Base-by-base conservation (phyloP, 306 rosid species). In the Cucumis cinereus region DNA sequence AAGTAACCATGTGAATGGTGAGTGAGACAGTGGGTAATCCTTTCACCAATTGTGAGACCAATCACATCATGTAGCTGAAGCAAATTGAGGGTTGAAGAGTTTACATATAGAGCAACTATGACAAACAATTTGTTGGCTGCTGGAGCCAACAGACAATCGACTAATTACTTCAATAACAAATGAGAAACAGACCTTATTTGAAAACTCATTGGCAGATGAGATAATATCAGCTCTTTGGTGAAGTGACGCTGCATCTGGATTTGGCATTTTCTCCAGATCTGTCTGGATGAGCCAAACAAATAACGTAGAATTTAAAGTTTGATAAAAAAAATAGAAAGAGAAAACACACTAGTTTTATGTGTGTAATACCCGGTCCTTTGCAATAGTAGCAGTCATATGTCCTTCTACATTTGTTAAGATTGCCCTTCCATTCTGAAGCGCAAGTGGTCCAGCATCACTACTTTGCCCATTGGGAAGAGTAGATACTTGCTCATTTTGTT, bases 361-460 rank as follows among this genome's bases (percentile, higher is more conserved):
- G 76, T 43, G 73, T 75, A 85, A 73, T 88, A 90, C 99, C 95
- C 83, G 83, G 47, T 79, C 89, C 78, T 79, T 85, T 20, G 55
- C 84, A 3, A 67, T 36, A 71, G 68, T 79, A 82, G 74, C 83
- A 68, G 76, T 80, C 85, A 76, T 81, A 83, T 64, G 84, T 74
- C 81, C 89, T 82, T 79, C 91, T 45, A 47, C 76, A 62, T 83
- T 73, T 72, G 80, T 83, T 76, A 88, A 35, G 49, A 64, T 73
- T 47, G 35, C 73, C 49, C 49, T 82, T 38, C 82, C 74, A 80
- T 80, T 84, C 83, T 70, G 90, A 64, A 87, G 66, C 82, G 60
- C 85, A 36, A 76, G 84, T 28, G 83, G 71, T 73, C 85, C 77
- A 78, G 83, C 79, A 83, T 59, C 82, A 40, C 77, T 79, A 26